Base-by-base conservation (phyloP, 441 rosid genomes). In the Rhodomyrtus psidioides region DNA sequence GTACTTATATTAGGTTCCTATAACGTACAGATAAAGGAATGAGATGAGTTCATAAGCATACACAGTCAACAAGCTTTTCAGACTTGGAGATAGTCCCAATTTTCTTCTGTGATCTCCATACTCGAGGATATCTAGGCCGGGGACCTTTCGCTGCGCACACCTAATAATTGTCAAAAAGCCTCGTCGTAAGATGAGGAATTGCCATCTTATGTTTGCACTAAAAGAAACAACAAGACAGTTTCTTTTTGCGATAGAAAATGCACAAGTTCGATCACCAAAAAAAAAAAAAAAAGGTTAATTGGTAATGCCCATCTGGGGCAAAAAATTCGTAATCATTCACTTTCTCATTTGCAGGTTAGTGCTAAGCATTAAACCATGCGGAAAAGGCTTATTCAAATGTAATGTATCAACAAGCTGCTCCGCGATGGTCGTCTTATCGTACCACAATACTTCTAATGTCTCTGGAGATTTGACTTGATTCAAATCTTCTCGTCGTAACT, bases 101-200 rank as follows among this genome's bases (percentile, higher is more conserved):
- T 86, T 92, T 92, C 86, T 83, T 92, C 79, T 84, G 95, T 24
- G 97, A 84, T 85, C 94, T 97, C 99, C 98, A 97, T 49, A 97
- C 99, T 88, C 98, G 94, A 85, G 97, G 99, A 87, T 90, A 91
- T 58, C 99, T 92, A 51, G 98, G 99, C 49, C 99, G 91, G 26
- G 99, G 99, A 89, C 99, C 99, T 94, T 93, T 96, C 1, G 95
- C 93, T 34, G 93, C 96, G 86, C 98, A 95, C 82, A 95, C 94
- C 99, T 97, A 87, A 85, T 84, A 57, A 85, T 86, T 9, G 57
- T 70, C 55, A 16, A 70, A 81, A 86, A 39, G 49, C 54, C 58
- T 53, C 30, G 23, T 14, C 15, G 53, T 62, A 86, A 65, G 82
- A 53, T 23, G 27, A 70, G 27, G 81, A 84, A 53, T 81, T 16